Evolutionary conservation across 2,329 filamentous ascomycete species (phyloP), one percentile per base, ranked within the genome.

Genomic region (Sordariomycetes sp.): DNA sequence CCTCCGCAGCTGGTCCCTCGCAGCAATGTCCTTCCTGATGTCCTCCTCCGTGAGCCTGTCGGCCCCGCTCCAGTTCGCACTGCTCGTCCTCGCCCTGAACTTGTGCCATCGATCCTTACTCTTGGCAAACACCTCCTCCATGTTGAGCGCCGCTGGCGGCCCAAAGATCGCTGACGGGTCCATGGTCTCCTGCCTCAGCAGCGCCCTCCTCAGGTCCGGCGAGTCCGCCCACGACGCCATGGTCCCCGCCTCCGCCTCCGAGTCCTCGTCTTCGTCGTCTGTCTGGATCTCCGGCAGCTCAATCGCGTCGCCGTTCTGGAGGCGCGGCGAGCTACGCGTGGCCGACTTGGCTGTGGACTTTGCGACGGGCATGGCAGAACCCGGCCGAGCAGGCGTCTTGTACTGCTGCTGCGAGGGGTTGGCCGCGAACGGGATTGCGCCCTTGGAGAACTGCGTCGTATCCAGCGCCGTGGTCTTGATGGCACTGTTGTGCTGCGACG

Each of bases 111-210:
- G 78, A 59, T 93, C 90, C 70, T 91, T 91, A 71, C 88, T 92
- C 70, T 91, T 90, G 72, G 81, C 88, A 73, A 99, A 99, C 35
- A 97, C 91, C 69, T 97, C 92, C 67, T 99, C 95, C 87, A 99
- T 94, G 67, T 90, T 90, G 63, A 99, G 78, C 14, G 91, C 89
- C 12, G 82, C 86, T 25, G 96, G 90, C 0, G 90, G 89, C 0
- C 94, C 94, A 67, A 99, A 99, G 57, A 99, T 89, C 43, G 81
- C 76, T 66, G 89, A 83, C 0, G 91, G 90, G 66, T 99, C 91
- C 64, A 94, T 80, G 11, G 85, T 82, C 70, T 99, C 92, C 69
- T 99, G 95, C 55, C 84, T 79, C 60, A 87, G 81, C 28, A 99
- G 81, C 58, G 90, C 82, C 57, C 82, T 78, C 20, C 87, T 83